Conservation (phyloP, 106 monocot genomes). For the Dendrobium chrysotoxum region DNA sequence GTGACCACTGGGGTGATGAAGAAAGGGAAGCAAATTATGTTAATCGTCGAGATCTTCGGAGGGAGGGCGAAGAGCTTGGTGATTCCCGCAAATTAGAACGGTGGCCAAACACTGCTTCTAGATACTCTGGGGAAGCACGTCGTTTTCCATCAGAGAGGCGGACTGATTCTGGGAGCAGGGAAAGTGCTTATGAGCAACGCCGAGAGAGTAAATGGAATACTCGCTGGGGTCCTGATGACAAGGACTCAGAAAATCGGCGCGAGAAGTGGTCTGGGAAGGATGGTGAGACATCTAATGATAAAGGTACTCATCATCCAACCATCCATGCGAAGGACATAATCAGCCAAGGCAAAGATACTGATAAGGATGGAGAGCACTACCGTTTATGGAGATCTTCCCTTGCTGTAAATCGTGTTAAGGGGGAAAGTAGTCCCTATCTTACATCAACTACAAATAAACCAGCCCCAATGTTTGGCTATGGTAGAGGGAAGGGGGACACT, state of each 20-base stretch:
- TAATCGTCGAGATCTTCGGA: constrained; percentile 59
- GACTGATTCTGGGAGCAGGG: constrained; percentile 51
- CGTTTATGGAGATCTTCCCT: constrained; percentile 72
- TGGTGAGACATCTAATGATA: constrained; percentile 25
- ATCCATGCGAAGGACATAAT: constrained; percentile 38
- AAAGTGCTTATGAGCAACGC: constrained; percentile 54
- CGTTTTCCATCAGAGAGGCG: constrained; percentile 46
- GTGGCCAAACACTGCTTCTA: constrained; percentile 47
- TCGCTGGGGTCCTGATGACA: constrained; percentile 91
- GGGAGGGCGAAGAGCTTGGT: constrained; percentile 57
- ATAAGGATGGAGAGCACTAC: constrained; percentile 70
- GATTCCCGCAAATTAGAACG: constrained; percentile 56
- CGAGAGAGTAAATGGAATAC: constrained; percentile 95
- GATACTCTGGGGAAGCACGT: constrained; percentile 40
- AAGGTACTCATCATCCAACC: constrained; percentile 19
- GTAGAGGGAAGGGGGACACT: constrained; percentile 70
- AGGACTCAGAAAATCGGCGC: constrained; percentile 57
- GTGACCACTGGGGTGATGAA: constrained; percentile 89
- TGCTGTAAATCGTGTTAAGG: constrained; percentile 51
- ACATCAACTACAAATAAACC: constrained; percentile 32
- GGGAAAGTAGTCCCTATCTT: constrained; percentile 36
- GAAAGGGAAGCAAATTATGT: constrained; percentile 72
- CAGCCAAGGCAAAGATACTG: constrained; percentile 50
- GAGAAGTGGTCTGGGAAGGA: constrained; percentile 66
- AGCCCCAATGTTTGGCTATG: constrained; percentile 35